Percentiles rank a stretch among this genome's conserved stretches.
Evolutionary conservation across 179 eudicot species (phyloP).

Genomic region (Monotropa hypopitys): DNA sequence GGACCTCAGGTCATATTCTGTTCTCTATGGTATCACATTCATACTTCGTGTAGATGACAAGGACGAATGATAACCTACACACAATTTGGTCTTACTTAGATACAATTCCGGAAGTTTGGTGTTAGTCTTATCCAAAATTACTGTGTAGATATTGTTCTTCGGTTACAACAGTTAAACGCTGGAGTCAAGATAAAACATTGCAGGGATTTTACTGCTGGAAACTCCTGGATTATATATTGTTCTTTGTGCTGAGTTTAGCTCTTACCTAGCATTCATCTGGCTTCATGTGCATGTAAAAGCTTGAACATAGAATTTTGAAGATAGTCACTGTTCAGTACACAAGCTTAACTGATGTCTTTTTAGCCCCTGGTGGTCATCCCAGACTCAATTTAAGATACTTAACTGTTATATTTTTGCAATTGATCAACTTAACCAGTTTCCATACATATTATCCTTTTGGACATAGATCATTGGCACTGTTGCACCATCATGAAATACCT

Average conservation of each 20-base stretch:
- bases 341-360: neutral
- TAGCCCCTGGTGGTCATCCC: neutral
- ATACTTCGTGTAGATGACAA: neutral
- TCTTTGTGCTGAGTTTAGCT: neutral
- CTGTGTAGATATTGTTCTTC: neutral
- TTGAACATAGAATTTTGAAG: neutral
- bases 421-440: neutral
- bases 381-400: too few species aligned
- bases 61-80: neutral
- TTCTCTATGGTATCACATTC: neutral
- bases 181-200: neutral
- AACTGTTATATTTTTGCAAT: neutral
- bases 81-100: neutral
- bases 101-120: neutral
- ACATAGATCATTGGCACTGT: neutral
- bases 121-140: neutral
- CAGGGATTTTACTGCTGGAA: neutral
- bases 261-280: neutral
- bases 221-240: neutral
- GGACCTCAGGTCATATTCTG: neutral
- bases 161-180: neutral
- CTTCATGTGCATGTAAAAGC: neutral
- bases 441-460: neutral
- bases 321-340: neutral
- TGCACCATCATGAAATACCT: neutral